Base-by-base conservation (phyloP, 169 alveolate species). In the Eimeria mitis region DNA sequence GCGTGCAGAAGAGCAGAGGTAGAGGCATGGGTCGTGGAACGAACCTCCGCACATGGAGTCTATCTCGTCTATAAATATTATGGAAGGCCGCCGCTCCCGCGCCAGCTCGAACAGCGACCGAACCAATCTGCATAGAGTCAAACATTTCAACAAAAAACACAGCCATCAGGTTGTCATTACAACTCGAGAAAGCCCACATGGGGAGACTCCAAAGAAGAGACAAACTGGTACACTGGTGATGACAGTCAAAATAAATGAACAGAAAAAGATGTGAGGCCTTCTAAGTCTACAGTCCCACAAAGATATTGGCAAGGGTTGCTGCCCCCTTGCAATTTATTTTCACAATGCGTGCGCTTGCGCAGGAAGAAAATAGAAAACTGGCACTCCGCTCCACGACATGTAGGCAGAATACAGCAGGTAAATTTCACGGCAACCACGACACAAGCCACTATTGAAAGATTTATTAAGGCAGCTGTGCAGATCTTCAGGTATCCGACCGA, bases 1-100 rank as follows among this genome's bases (percentile, higher is more conserved):
- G 65, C 47, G 31, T 56, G 47, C 47, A 23, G 34, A 3, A 28
- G 23, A 9, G 47, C 40, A 47, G 68, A 78, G 40, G 40, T 49
- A 49, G 31, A 40, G 2, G 52, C 25, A 71, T 7, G 54, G 54
- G 81, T 19, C 52, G 16, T 31, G 25, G 49, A 16, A 71, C 81
- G 98, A 89, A 79, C 98, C 97, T 54, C 99, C 99, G 96, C 99
- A 99, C 91, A 99, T 96, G 42, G 99, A 98, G 98, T 99, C 99
- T 59, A 99, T 98, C 98, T 99, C 99, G 96, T 99, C 99, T 88
- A 99, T 98, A 97, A 99, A 99, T 40, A 99, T 99, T 49, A 99
- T 99, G 61, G 99, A 97, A 9, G 99, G 99, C 54, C 99, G 97
- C 85, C 98, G 97, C 91, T 98, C 99, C 89, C 99, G 97, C 42